Conservation (phyloP, 164 flowering plant species). For the Tetracentron sinense region DNA sequence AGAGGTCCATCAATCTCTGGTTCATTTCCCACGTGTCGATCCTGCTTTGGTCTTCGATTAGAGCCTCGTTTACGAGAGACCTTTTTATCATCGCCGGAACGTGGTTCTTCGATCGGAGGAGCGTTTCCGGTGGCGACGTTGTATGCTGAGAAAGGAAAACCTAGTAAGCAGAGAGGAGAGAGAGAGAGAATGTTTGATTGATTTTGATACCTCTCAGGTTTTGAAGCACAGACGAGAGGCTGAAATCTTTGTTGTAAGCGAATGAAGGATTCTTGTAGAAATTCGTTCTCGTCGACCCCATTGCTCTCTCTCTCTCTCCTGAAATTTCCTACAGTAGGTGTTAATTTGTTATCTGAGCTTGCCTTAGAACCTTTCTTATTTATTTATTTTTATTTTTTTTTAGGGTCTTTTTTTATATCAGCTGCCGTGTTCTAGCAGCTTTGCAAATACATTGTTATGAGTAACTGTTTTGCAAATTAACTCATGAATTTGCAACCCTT, state of each 20-base stretch:
- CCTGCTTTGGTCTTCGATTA: constrained; percentile 14
- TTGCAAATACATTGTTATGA: no score
- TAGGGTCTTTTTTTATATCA: no score
- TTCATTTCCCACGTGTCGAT: constrained; percentile 3
- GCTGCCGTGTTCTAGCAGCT: no score
- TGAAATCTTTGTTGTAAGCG: constrained; percentile 57
- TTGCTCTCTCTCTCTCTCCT: constrained; percentile 11
- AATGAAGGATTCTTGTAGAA: constrained; percentile 76
- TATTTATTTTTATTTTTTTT: no score
- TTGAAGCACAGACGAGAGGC: constrained; percentile 64
- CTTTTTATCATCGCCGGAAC: constrained; percentile 4
- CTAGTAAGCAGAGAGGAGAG: background rate
- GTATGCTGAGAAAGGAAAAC: constrained; percentile 40
- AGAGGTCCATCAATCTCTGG: constrained; percentile 37
- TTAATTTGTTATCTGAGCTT: no score
- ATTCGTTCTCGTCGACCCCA: constrained; percentile 50
- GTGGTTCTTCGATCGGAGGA: constrained; percentile 32
- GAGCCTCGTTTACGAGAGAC: constrained; percentile 36
- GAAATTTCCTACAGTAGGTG: no score
- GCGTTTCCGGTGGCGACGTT: constrained; percentile 55
- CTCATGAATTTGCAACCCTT: no score
- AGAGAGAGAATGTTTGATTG: background rate
- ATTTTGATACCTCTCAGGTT: constrained; percentile 49
- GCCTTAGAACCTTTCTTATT: background rate
- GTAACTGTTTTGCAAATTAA: no score